These are phyloP conservation scores for Crithidia fasciculata DNA, from an alignment of 208 protist genomes.

Conservation along the genomic window DNA sequence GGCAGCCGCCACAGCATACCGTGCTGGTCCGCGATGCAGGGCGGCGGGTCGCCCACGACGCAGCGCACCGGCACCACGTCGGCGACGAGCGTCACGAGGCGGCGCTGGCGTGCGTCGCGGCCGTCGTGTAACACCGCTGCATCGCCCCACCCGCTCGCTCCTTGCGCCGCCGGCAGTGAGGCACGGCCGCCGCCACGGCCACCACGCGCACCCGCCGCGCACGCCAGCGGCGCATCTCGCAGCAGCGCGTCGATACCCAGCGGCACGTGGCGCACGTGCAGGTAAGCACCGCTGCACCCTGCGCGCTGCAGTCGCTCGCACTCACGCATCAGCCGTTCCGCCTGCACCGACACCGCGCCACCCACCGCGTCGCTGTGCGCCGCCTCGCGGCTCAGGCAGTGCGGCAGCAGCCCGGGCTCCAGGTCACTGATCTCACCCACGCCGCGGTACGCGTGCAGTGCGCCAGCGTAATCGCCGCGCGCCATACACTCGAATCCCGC, in stretches of 20 bases:
- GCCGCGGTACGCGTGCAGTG: slow-evolving; percentile 31
- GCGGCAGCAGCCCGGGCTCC: slow-evolving; percentile 19
- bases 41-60: slow-evolving; percentile 4
- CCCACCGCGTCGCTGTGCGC: slow-evolving; percentile 11
- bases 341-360: slow-evolving; percentile 26
- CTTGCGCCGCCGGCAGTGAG: not conserved
- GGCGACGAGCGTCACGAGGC: not conserved
- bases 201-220: not conserved
- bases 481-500: slow-evolving; percentile 45
- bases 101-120: not conserved
- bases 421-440: slow-evolving; percentile 24
- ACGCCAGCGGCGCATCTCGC: not conserved
- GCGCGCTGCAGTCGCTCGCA: slow-evolving; percentile 7
- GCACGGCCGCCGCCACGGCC: not conserved
- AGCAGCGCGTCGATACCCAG: slow-evolving; percentile 10
- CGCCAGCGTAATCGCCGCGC: slow-evolving; percentile 37
- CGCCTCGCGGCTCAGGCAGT: slow-evolving; percentile 20
- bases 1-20: not conserved
- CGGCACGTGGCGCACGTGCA: not conserved
- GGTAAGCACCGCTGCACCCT: not conserved
- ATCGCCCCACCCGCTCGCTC: not conserved
- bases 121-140: not conserved
- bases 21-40: not conserved
- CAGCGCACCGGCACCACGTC: not conserved
- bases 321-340: slow-evolving; percentile 23